phyloP scores from a whole-genome alignment of 2,329 filamentous ascomycete species.

The Pseudogymnoascus sp. region DNA sequence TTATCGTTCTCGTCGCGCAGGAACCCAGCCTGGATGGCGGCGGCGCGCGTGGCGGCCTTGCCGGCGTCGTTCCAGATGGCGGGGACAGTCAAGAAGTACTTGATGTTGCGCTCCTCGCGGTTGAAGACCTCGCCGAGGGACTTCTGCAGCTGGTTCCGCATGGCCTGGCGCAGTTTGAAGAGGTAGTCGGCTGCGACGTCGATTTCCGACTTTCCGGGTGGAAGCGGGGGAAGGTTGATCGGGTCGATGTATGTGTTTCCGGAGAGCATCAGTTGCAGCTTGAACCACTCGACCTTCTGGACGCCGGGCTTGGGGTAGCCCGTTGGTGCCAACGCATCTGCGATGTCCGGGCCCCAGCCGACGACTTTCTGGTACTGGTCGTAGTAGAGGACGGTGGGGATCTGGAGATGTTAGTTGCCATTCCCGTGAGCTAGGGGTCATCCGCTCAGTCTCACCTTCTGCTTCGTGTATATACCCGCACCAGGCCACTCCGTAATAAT shows the following conservation, averaged over 20 bases:
- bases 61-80: constrained; percentile 99
- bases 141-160: constrained; percentile 93
- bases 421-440: too few relatives aligned
- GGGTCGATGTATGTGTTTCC: constrained; percentile 99
- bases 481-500: constrained; percentile 99
- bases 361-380: constrained; percentile 99
- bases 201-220: constrained; percentile 96
- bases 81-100: constrained; percentile 96
- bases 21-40: constrained; percentile 94
- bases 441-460: constrained; percentile 87
- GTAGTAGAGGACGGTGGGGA: constrained; percentile 98
- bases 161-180: constrained; percentile 94
- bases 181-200: constrained; percentile 99
- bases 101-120: constrained; percentile 93
- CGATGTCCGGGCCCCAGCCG: constrained; percentile 98
- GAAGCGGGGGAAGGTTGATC: constrained; percentile 94
- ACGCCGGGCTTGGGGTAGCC: constrained; percentile 96
- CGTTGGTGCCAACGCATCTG: constrained; percentile 89
- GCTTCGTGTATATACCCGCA: constrained; percentile 93
- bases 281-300: constrained; percentile 99
- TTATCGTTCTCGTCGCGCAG: constrained; percentile 97
- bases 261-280: constrained; percentile 95
- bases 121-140: constrained; percentile 96
- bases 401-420: constrained; percentile 54
- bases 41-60: constrained; percentile 91